Evolutionary conservation across 179 eudicot genomes (phyloP).

Genomic region (Monotropa hypopitys): DNA sequence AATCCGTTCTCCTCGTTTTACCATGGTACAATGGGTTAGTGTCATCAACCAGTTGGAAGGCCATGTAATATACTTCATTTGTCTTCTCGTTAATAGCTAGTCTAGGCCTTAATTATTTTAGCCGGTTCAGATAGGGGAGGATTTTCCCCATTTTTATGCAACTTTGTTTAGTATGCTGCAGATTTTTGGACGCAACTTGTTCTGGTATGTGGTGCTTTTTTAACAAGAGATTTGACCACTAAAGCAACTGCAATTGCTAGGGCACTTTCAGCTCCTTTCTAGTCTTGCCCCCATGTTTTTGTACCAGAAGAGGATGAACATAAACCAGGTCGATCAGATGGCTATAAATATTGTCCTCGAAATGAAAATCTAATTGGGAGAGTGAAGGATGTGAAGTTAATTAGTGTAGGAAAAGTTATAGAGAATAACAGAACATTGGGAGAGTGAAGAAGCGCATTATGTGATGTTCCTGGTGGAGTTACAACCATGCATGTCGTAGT

Average conservation of each 20-base stretch:
- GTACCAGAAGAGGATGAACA: slow-evolving; percentile 86
- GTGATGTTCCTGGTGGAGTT: slow-evolving; percentile 44
- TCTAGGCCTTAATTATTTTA: neutral
- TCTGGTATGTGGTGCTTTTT: slow-evolving; percentile 96
- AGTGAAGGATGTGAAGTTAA: slow-evolving; percentile 52
- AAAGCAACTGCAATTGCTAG: slow-evolving; percentile 81
- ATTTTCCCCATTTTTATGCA: neutral
- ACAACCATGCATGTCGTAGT: slow-evolving; percentile 62
- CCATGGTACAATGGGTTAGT: neutral
- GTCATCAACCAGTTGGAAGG: too few relatives aligned
- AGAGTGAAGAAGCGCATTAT: slow-evolving; percentile 43
- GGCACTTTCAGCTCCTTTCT: slow-evolving; percentile 76
- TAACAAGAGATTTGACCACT: slow-evolving; percentile 80
- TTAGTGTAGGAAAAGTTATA: slow-evolving; percentile 47
- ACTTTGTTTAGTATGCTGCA: slow-evolving; percentile 19
- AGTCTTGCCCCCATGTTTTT: slow-evolving; percentile 61
- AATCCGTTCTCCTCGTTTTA: neutral
- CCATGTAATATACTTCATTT: slow-evolving; percentile 52
- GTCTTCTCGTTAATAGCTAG: neutral
- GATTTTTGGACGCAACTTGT: slow-evolving; percentile 86
- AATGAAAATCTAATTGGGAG: too few relatives aligned
- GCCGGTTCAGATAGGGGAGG: neutral
- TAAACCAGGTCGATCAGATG: slow-evolving; percentile 66
- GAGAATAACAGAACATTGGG: slow-evolving; percentile 50
- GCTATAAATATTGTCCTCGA: slow-evolving; percentile 74